Base-by-base conservation (phyloP, 306 rosid species). In the Glycine latifolia region DNA sequence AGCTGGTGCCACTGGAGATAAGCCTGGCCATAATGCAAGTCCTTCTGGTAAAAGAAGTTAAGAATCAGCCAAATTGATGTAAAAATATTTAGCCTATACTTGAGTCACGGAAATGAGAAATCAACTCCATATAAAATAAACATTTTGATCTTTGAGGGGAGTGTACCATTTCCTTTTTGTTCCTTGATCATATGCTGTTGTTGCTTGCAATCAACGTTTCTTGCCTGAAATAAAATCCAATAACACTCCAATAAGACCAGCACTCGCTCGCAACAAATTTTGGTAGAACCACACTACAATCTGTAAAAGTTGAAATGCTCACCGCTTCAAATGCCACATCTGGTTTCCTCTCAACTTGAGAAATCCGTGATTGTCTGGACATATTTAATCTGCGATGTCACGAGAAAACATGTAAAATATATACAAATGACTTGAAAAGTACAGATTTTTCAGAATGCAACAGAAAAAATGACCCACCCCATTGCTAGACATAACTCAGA, bases 381-480 rank as follows among this genome's bases (percentile, higher is more conserved):
- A 63, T 74, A 73, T 82, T 87, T 70, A 84, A 85, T 80, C 87
- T 85, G 83, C 79, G 72, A 37, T 2, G 65, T 43, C 74, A 80
- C 48, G 52, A 46, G 13, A 85, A 44, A 62, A 77, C 52, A 60
- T 26, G 53, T 49, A 44, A 67, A 73, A 47, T 44, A 13, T 5
- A 77, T 44, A 62, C 46, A 78, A 26, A 31, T n/a, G 31, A 69
- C 72, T 46, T 49, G 60, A 66, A 73, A 74, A 74, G 16, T 14
- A 16, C 11, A 67, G 16, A 71, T 47, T 41, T 44, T 63, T 58
- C 61, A 62, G 17, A 80, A 75, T 62, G 63, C 15, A 77, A 4
- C 71, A 0, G 41, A 62, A 63, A 39, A 85, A 85, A 37, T 61
- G 26, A 79, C 98, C n/a, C 60, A 94, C 98, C 91, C 82, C 79